Evolutionary conservation across 192 early-diverging fungal species (phyloP).

Genomic region (Coemansia sp.): DNA sequence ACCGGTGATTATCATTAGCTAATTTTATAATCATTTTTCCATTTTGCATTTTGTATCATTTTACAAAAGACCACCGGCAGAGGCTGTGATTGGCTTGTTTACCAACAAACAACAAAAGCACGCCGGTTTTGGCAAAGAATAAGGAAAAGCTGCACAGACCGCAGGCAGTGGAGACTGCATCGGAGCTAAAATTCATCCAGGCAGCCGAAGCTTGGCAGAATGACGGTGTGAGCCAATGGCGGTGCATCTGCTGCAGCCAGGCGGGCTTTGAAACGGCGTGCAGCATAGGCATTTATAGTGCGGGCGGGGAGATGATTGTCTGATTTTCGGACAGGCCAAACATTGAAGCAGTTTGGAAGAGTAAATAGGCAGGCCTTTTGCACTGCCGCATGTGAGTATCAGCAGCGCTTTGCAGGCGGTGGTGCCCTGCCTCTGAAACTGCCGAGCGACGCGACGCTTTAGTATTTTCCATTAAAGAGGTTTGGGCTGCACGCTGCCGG

Average conservation of each 20-base stretch:
- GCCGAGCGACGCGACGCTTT: background rate
- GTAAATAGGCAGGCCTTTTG: background rate
- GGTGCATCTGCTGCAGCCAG: background rate
- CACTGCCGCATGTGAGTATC: background rate
- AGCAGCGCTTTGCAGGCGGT: too few species aligned
- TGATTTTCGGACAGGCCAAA: conserved; percentile 14
- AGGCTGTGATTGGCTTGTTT: too few species aligned
- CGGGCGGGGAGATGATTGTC: conserved; percentile 12
- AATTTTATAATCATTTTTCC: too few species aligned
- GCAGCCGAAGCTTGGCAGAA: background rate
- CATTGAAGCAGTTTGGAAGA: too few species aligned
- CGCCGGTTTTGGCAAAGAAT: background rate
- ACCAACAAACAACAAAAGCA: background rate
- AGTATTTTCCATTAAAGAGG: background rate
- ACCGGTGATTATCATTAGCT: too few species aligned
- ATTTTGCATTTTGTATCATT: too few species aligned
- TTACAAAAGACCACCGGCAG: too few species aligned
- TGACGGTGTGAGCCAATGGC: conserved; percentile 14
- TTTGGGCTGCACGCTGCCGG: background rate
- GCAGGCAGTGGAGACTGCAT: background rate
- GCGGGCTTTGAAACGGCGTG: conserved; percentile 32
- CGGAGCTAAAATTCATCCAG: background rate
- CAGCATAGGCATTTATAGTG: conserved; percentile 19
- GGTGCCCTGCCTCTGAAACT: background rate
- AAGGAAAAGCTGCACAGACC: background rate